Evolutionary conservation across 192 early-diverging fungal genomes (phyloP).

Genomic region (Backusella australiensis): DNA sequence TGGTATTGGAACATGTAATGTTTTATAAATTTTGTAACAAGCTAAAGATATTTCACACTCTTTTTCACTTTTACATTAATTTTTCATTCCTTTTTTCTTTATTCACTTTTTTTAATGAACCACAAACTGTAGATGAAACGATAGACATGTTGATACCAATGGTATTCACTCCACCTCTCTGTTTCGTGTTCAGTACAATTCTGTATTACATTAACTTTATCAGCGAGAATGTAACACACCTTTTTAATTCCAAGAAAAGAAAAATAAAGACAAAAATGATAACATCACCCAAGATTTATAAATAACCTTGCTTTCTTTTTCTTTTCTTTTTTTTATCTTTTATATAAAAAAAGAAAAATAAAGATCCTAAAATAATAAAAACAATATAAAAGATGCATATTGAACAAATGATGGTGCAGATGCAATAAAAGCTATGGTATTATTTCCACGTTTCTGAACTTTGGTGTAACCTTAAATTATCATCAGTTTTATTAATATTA

Average conservation of each 20-base stretch:
- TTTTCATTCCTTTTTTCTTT: background rate
- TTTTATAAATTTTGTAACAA: background rate
- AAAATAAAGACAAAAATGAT: background rate
- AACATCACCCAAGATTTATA: background rate
- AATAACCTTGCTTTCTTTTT: background rate
- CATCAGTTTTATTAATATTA: background rate
- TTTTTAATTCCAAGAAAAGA: background rate
- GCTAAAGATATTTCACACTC: background rate
- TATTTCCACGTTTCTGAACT: background rate
- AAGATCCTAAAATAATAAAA: background rate
- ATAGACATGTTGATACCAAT: background rate
- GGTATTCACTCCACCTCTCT: background rate
- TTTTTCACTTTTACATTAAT: background rate
- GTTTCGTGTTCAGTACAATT: background rate
- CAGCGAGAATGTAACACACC: background rate
- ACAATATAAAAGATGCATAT: background rate
- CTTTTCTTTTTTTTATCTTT: background rate
- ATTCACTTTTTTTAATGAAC: background rate
- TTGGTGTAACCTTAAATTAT: background rate
- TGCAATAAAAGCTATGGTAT: background rate
- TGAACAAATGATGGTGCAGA: background rate
- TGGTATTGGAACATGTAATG: background rate
- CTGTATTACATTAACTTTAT: conserved; percentile 4
- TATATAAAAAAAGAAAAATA: background rate
- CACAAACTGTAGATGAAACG: background rate